Evolutionary conservation across 257 asterid species (phyloP), one percentile per base, ranked within the genome.

Genomic region (Solanum pennellii): DNA sequence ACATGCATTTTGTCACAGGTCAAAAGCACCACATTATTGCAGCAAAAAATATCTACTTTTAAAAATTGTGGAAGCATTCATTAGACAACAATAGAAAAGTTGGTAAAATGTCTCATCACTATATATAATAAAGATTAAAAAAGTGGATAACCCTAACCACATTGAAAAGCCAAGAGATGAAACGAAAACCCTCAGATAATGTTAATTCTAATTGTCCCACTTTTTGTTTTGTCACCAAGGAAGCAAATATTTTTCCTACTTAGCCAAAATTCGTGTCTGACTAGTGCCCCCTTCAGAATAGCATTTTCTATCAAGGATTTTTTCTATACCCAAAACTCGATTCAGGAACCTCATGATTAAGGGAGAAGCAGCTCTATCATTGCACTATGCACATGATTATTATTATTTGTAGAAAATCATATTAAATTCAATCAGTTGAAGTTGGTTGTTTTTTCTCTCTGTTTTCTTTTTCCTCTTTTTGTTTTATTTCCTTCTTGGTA

Each of bases 1-100:
- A 45, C 44, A 80, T 47, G 20, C 85, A 80, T 10, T 29, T 80
- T 84, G 87, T 66, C 65, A 84, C 39, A 27, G 44, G 66, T 66
- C 20, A 41, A 66, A 41, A 66, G 73, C 73, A 72, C 68, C 35
- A 41, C 39, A 33, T 31, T 73, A 86, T 86, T 44, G 68, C 76
- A 45, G 60, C 76, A 33, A 60, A 68, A 41, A 5, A 65, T 41
- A 65, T 65, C 87, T 66, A 84, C 87, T 66, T 84, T 84, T 42
- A 4, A 84, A 23, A 37, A 69, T 66, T 75, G 59, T 44, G 87
- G 77, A 52, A 84, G 9, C 44, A 31, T 72, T 83, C 87, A 83
- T 86, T 66, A 86, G 87, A 90, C 88, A 93, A 91, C 95, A 92
- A 89, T 65, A 65, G 79, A n/a, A 71, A 35, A 45, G 73, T 72